phyloP scores from a whole-genome alignment of 164 flowering plant genomes.

The Nymphaea colorata region DNA sequence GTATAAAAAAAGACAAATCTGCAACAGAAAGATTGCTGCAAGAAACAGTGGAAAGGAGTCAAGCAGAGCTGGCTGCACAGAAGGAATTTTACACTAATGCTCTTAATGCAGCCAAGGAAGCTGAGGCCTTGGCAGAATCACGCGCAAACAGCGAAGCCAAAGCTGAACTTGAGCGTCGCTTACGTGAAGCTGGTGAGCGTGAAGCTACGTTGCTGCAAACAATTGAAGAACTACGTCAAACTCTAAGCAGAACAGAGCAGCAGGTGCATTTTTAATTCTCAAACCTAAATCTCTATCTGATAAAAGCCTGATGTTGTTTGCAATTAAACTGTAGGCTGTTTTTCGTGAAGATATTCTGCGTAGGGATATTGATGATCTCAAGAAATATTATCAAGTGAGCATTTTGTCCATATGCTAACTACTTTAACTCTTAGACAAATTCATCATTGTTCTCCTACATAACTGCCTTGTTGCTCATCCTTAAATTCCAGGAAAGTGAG shows the following conservation, averaged over 20 bases:
- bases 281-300: not conserved
- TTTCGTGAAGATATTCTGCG: slow-evolving; percentile 87
- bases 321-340: slow-evolving; percentile 44
- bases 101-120: slow-evolving; percentile 84
- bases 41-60: slow-evolving; percentile 93
- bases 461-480: not conserved
- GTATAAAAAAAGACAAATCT: slow-evolving; percentile 83
- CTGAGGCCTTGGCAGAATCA: slow-evolving; percentile 92
- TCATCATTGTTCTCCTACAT: not conserved
- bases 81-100: slow-evolving; percentile 83
- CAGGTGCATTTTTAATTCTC: slow-evolving; percentile 41
- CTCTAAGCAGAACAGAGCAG: slow-evolving; percentile 79
- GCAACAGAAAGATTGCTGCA: slow-evolving; percentile 88
- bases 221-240: slow-evolving; percentile 88
- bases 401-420: not conserved
- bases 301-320: not conserved
- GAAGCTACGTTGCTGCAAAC: slow-evolving; percentile 87
- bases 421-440: not conserved
- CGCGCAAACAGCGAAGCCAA: slow-evolving; percentile 90
- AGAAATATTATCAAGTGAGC: slow-evolving; percentile 81
- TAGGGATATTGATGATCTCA: slow-evolving; percentile 93
- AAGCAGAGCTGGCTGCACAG: slow-evolving; percentile 74
- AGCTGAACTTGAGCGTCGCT: slow-evolving; percentile 78
- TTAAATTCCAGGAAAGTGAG: slow-evolving; percentile 72
- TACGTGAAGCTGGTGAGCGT: slow-evolving; percentile 87